Evolutionary conservation across 768 basidiomycete species (phyloP), one percentile per base, ranked within the genome.

Genomic region (Suillus ampliporus): DNA sequence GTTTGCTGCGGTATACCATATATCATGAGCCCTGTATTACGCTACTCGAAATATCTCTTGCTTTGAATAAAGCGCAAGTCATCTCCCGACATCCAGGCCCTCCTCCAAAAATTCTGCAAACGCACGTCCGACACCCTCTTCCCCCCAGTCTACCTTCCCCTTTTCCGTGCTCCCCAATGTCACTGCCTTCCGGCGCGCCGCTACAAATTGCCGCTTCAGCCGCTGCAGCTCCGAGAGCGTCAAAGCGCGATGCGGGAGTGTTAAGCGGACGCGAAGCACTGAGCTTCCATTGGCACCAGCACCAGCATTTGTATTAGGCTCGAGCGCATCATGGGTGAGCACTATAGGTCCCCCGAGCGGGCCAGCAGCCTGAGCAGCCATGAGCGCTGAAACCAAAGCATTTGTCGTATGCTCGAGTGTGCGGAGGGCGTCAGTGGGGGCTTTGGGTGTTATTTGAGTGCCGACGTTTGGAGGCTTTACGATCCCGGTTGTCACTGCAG

Each of bases 401-500:
- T 86, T 82, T 0, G 94, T 85, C 15, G 89, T 92, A 57, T 86
- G 84, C 71, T 96, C 95, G n/a, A 99, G 84, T 2, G 85, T 82
- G 56, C 92, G 91, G 5, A 99, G 81, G 0, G 96, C 94, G 71
- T 97, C 93, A 11, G 90, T 87, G 0, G 96, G 94, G 3, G 95
- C 91, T 76, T 91, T 95, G 14, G 81, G 63, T 70, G 93, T 94
- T 13, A 83, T 82, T 59, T 86, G 84, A 10, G 91, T 93, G 21
- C 93, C 95, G 2, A 88, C 87, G 68, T 95, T 97, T 1, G 96
- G 94, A 7, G 93, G 90, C 74, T 93, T 96, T 65, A 97, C 82
- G 61, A 80, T 80, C 4, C 93, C 94, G 61, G 84, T 89, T 5
- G 89, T 93, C 40, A 96, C 77, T 0, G 92, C 89, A n/a, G 17